A percentile compares a stretch with the other conserved stretches of the same genome.
These are phyloP conservation scores for Penicillium fimorum DNA, from an alignment of 495 filamentous ascomycete genomes.

Conservation along the genomic window DNA sequence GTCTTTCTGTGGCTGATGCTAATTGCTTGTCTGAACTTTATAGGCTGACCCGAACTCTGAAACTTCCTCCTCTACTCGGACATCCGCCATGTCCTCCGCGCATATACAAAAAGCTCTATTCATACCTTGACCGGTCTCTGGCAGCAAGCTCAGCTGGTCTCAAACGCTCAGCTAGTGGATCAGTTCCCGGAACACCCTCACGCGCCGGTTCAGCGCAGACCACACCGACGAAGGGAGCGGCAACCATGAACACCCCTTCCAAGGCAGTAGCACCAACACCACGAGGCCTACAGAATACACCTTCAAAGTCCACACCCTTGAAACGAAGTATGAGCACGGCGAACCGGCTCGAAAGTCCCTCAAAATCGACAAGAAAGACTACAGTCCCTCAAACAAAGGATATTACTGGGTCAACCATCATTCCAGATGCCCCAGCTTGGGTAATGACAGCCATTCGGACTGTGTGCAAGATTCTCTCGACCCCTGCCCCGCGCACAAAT, in stretches of 20 bases:
- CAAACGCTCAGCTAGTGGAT: constrained; percentile 32
- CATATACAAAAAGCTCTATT: constrained; percentile 81
- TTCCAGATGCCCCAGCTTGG: constrained; percentile 60
- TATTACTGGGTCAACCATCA: constrained; percentile 29
- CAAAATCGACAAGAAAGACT: constrained; percentile 26
- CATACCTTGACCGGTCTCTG: constrained; percentile 73
- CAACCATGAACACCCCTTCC: constrained; percentile 32
- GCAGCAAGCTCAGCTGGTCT: constrained; percentile 37
- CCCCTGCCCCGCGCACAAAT: constrained; percentile 46
- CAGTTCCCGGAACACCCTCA: constrained; percentile 31
- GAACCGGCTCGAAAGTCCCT: constrained; percentile 19
- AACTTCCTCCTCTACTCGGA: constrained; percentile 77
- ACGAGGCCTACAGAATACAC: constrained; percentile 41
- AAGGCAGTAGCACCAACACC: constrained; percentile 31
- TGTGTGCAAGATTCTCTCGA: constrained; percentile 62
- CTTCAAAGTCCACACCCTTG: constrained; percentile 42
- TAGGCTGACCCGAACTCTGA: constrained; percentile 78
- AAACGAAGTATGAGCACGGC: constrained; percentile 33
- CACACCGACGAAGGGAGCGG: constrained; percentile 34
- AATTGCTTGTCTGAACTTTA: background rate
- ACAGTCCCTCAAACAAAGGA: constrained; percentile 20
- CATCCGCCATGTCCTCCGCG: constrained; percentile 79
- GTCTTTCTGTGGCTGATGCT: constrained; percentile 4
- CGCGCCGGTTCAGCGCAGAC: constrained; percentile 30
- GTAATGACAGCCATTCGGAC: constrained; percentile 62